A percentile compares a stretch with the other conserved stretches of the same genome.
Conservation (phyloP, 176 grass and related monocot genomes). For the Avena atlantica region DNA sequence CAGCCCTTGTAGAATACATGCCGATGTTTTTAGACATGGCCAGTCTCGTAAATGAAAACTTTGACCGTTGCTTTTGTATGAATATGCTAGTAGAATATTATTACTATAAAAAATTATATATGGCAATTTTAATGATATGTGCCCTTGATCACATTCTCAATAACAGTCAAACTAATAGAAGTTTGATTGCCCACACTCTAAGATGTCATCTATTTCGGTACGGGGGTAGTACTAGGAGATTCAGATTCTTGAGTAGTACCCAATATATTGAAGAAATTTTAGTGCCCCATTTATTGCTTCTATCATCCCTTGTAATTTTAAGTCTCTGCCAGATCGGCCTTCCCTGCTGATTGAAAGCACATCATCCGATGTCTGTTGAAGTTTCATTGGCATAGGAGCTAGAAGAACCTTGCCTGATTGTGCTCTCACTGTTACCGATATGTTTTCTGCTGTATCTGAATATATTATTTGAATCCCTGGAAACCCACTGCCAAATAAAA, state of each 20-base stretch:
- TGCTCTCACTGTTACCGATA: constrained; percentile 76
- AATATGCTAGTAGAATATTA: neutral
- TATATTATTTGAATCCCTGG: constrained; percentile 65
- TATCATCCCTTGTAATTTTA: constrained; percentile 60
- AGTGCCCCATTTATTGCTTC: constrained; percentile 66
- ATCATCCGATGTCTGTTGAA: constrained; percentile 48
- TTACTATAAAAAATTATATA: neutral
- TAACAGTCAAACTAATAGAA: no score
- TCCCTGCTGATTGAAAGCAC: constrained; percentile 52
- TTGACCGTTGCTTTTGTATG: neutral
- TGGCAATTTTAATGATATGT: neutral
- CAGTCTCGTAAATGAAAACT: neutral
- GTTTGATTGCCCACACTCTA: neutral
- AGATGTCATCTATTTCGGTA: neutral
- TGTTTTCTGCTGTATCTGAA: constrained; percentile 68
- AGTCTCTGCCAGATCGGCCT: constrained; percentile 48
- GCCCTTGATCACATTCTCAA: neutral
- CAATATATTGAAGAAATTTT: constrained; percentile 68
- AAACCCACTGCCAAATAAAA: constrained; percentile 58
- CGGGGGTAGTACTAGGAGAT: neutral
- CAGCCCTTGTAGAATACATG: neutral
- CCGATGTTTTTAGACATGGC: neutral
- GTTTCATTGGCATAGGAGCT: constrained; percentile 68
- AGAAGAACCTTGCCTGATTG: constrained; percentile 65
- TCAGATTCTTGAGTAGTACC: constrained; percentile 53